Evolutionary conservation across 306 rosid species (phyloP), one percentile per base, ranked within the genome.

Genomic region (Mimosa bimucronata): DNA sequence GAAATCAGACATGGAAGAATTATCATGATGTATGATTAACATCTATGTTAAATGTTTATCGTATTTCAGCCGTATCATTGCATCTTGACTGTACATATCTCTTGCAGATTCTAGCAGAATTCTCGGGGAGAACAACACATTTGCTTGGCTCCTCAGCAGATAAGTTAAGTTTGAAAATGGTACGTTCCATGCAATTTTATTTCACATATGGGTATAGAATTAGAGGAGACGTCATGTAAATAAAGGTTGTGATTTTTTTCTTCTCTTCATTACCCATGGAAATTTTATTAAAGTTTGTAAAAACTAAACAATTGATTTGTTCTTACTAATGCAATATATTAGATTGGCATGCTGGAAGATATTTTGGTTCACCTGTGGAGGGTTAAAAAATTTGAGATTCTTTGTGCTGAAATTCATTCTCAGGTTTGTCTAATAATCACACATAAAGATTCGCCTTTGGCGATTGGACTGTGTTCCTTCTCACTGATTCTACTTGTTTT

Each of bases 331-430:
- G 55, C 65, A 81, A 74, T 41, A 75, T 82, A 42, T 84, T 74
- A 96, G 99, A 88, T 96, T 75, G 84, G 83, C 71, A 81, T 28
- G 80, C 82, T 96, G 77, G 97, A 90, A 82, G 98, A 91, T 85
- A 65, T 82, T 73, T 83, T 89, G 89, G 86, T 68, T 81, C 87
- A 73, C 79, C 87, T 80, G 60, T 79, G 78, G 88, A 89, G 88
- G 80, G 79, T 84, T 85, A 90, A 83, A 84, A 88, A 89, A 83
- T 83, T 77, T 48, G 92, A 89, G 82, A 79, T 79, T 44, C 81
- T 95, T 50, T 82, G 88, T 86, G 86, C 93, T 68, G 92, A 86
- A 74, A 83, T 93, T 82, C 89, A 82, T 71, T 87, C 92, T 79
- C 91, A 92, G 98, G 98, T 95, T 61, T 88, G 85, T 80, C 73